A percentile compares a stretch with the other conserved stretches of the same genome.
phyloP scores from a whole-genome alignment of 2,329 filamentous ascomycete genomes.

The Eutypa lata region DNA sequence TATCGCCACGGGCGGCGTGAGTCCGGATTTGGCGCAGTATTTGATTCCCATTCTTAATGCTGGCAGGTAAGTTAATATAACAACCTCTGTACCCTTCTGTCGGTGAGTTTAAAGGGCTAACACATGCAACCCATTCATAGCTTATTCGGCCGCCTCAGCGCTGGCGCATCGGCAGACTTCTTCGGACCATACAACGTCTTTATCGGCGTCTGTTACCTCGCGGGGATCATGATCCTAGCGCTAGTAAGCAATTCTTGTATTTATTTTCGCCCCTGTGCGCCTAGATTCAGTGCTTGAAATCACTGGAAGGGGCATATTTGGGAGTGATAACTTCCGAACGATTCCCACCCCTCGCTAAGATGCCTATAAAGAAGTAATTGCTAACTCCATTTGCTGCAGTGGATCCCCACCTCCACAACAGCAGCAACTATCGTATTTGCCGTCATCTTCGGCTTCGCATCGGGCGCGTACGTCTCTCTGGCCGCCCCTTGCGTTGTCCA shows the following conservation, averaged over 20 bases:
- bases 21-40: conserved; percentile 4
- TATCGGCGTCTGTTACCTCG: conserved; percentile 38
- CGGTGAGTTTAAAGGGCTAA: neutral
- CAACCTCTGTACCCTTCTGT: neutral
- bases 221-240: conserved; percentile 23
- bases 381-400: too few relatives aligned
- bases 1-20: conserved; percentile 2
- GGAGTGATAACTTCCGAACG: too few relatives aligned
- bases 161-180: conserved; percentile 13
- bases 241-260: too few relatives aligned
- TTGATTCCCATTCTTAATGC: conserved; percentile 10
- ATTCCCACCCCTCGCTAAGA: too few relatives aligned
- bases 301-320: too few relatives aligned
- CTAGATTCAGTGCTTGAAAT: too few relatives aligned
- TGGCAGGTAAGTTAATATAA: conserved; percentile 3
- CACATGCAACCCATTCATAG: too few relatives aligned
- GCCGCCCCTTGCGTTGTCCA: conserved; percentile 31
- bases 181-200: conserved; percentile 20
- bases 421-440: conserved; percentile 15
- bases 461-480: conserved; percentile 24
- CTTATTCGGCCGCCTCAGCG: conserved; percentile 11
- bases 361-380: too few relatives aligned
- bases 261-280: too few relatives aligned
- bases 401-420: conserved; percentile 20
- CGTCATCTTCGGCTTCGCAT: conserved; percentile 24